Evolutionary conservation across 768 basidiomycete genomes (phyloP).

Genomic region (Suillus hirtellus): DNA sequence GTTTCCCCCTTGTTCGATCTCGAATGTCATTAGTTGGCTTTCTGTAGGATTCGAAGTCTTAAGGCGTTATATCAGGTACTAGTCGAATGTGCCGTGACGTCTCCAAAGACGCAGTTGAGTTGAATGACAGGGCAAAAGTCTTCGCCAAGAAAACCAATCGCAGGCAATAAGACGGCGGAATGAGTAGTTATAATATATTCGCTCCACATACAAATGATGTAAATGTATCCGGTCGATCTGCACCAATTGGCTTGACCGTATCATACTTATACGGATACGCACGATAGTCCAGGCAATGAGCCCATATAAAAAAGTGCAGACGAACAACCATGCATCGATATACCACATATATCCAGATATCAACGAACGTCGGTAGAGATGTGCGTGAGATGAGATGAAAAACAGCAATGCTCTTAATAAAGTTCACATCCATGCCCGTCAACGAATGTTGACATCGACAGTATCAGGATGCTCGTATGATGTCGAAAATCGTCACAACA

Average conservation of each 20-base stretch:
- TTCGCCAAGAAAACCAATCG: too few species aligned
- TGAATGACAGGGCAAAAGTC: too few species aligned
- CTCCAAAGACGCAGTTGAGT: too few species aligned
- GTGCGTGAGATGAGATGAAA: neutral
- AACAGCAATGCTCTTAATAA: neutral
- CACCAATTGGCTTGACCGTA: neutral
- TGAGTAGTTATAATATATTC: neutral
- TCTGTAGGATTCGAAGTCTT: too few species aligned
- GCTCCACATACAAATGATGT: neutral
- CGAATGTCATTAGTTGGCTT: too few species aligned
- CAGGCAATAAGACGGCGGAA: too few species aligned
- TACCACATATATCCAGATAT: neutral
- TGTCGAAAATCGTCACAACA: neutral
- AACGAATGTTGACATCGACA: constrained; percentile 1
- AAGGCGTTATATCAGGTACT: too few species aligned
- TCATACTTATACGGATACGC: neutral
- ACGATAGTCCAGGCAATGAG: neutral
- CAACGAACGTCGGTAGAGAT: constrained; percentile 1
- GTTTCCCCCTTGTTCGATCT: too few species aligned
- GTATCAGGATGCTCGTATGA: neutral
- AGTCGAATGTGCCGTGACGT: too few species aligned
- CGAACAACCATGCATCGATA: neutral
- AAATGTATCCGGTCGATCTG: neutral
- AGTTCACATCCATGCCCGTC: neutral
- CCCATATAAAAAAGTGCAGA: neutral